These are phyloP conservation scores for Trametes cingulata DNA, from an alignment of 768 basidiomycete genomes.

Conservation along the genomic window DNA sequence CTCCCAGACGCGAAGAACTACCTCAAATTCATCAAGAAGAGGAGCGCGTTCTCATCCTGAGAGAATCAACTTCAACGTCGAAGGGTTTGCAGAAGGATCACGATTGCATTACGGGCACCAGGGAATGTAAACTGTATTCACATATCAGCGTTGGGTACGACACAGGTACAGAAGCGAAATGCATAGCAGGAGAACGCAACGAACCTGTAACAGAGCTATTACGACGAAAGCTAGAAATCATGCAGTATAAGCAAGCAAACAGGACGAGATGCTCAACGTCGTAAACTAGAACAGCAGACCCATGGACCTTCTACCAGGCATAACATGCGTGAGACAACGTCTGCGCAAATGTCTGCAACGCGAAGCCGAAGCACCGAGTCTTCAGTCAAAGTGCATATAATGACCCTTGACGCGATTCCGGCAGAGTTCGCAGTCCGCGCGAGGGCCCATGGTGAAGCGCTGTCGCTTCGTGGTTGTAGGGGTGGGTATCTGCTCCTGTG, in stretches of 20 bases:
- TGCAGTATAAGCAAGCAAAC: not conserved
- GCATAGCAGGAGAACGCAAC: not conserved
- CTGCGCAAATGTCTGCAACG: not conserved
- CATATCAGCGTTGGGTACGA: not conserved
- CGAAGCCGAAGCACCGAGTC: not conserved
- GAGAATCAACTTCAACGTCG: not conserved
- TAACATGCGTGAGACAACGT: not conserved
- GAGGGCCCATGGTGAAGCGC: constrained; percentile 70
- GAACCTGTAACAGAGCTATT: constrained; percentile 1
- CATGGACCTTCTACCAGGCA: not conserved
- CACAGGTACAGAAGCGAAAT: not conserved
- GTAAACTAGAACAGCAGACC: not conserved
- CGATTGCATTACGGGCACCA: not conserved
- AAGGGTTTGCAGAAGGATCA: not conserved
- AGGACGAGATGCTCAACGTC: not conserved
- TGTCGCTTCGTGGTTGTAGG: constrained; percentile 38
- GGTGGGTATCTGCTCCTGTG: not conserved
- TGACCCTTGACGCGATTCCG: constrained; percentile 67
- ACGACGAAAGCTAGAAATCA: not conserved
- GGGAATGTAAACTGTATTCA: not conserved
- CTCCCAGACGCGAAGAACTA: not conserved
- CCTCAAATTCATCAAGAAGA: constrained; percentile 8
- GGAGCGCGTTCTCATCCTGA: constrained; percentile 1
- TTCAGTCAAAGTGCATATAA: constrained; percentile 64
- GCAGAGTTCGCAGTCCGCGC: constrained; percentile 69